Base-by-base conservation (phyloP, 306 rosid genomes). In the Sechiopsis laciniata region DNA sequence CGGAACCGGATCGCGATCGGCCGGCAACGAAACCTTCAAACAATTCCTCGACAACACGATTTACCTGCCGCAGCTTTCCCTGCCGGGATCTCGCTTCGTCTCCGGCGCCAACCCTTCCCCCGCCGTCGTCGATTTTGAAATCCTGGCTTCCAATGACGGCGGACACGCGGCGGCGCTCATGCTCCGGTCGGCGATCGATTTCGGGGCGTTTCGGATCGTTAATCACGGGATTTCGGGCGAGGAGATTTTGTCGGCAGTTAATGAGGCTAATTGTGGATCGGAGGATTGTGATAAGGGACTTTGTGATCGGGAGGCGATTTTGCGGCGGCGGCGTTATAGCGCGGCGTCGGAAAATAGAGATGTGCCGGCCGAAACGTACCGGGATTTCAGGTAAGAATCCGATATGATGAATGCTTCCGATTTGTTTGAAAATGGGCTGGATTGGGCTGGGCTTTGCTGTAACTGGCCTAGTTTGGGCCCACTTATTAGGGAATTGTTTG, bases 1-100 rank as follows among this genome's bases (percentile, higher is more conserved):
- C 0, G 96, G 53, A 0, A 83, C 74, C 67, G 98, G 98, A 7
- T 75, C 87, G 0, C 92, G 97, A 10, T 86, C 89, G 7, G 92
- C 97, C 1, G 84, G 88, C 35, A 80, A 84, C 54, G 86, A 87
- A 4, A 61, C 73, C 78, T 85, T 90, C 80, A 76, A 75, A 48
- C 62, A 78, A 7, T 90, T 75, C 75, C 92, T 94, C 19, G 88
- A 90, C 21, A 74, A 77, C 14, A 54, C 82, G 10, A 79, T 81
- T 8, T 80, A 83, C 3, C 59, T 82, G 7, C 98, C 97, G 2
- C 81, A 78, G 32, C 86, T 94, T 3, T 52, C 78, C 0, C 55
- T 87, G 12, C 96, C 96, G 0, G 84, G 64, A 8, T 7, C 76
- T 15, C 79, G 66, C 32, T 56, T 75, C 8, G 9, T 40, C 2